These are phyloP conservation scores for Pyrus betulifolia DNA, from an alignment of 306 rosid species.

Conservation along the genomic window DNA sequence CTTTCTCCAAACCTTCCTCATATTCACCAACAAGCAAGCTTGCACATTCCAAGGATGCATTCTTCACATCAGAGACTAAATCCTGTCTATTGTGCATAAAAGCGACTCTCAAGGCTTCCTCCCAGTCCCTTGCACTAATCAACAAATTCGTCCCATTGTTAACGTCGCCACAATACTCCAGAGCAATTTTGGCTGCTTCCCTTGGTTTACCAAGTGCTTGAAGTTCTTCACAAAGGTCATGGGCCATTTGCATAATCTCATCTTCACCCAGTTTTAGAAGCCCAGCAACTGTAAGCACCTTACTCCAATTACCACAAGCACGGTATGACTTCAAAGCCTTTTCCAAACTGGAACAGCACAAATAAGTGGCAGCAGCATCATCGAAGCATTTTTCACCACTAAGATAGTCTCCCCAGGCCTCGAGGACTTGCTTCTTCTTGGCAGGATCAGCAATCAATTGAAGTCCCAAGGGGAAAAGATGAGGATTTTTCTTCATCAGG, in stretches of 20 bases:
- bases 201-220: conserved; percentile 93
- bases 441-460: conserved; percentile 63
- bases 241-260: conserved; percentile 54
- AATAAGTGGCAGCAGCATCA: conserved; percentile 75
- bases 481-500: conserved; percentile 75
- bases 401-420: conserved; percentile 97
- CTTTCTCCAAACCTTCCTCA: conserved; percentile 86
- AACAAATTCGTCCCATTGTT: conserved; percentile 44
- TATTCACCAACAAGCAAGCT: conserved; percentile 55
- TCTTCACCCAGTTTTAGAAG: conserved; percentile 67
- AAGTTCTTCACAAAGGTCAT: conserved; percentile 94
- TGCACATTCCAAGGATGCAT: conserved; percentile 79
- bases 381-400: conserved; percentile 60
- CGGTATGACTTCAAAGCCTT: conserved; percentile 85
- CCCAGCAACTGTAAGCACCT: conserved; percentile 79
- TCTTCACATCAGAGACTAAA: conserved; percentile 51
- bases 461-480: conserved; percentile 78
- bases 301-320: conserved; percentile 76
- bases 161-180: conserved; percentile 77
- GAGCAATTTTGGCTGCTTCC: conserved; percentile 89
- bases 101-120: conserved; percentile 81
- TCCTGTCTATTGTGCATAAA: conserved; percentile 66
- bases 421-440: conserved; percentile 62
- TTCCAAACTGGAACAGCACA: conserved; percentile 69
- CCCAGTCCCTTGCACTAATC: conserved; percentile 71